Conservation (phyloP, 306 rosid species). For the Citrullus amarus region DNA sequence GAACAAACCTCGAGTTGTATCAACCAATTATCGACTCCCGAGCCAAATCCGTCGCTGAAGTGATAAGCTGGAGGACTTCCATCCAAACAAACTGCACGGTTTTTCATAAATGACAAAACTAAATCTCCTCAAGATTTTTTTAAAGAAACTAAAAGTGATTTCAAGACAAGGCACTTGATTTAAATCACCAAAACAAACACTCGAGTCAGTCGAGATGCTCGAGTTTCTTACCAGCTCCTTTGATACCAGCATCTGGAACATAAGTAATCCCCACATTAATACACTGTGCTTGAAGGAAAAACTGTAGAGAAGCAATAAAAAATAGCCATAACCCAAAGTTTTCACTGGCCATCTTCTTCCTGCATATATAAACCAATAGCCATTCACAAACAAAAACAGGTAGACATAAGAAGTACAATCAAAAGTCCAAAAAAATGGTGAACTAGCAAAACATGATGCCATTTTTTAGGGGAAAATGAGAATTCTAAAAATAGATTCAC, state of each 20-base stretch:
- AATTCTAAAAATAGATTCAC: background rate
- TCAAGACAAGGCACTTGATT: background rate
- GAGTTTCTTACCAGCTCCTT: slow-evolving; percentile 76
- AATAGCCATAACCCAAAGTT: slow-evolving; percentile 32
- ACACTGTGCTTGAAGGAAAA: slow-evolving; percentile 37
- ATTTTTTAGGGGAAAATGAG: background rate
- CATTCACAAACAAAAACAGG: slow-evolving; percentile 1
- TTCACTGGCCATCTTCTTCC: slow-evolving; percentile 37
- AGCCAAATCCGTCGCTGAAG: slow-evolving; percentile 52
- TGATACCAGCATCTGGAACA: slow-evolving; percentile 45
- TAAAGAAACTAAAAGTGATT: background rate
- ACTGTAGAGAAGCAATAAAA: slow-evolving; percentile 24
- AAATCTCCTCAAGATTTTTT: background rate
- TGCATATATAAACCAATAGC: slow-evolving; percentile 18
- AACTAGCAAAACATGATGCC: background rate
- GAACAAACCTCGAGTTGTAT: slow-evolving; percentile 69
- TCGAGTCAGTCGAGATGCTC: background rate
- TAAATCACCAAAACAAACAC: background rate
- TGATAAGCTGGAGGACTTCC: slow-evolving; percentile 97
- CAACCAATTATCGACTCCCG: slow-evolving; percentile 79
- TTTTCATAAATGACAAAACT: slow-evolving; percentile 13
- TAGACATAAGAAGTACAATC: background rate
- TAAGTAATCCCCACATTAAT: slow-evolving; percentile 54
- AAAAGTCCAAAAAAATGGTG: background rate
- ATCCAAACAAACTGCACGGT: slow-evolving; percentile 77